Base-by-base conservation (phyloP, 1,284 basidiomycete species). In the Ustilago crameri region DNA sequence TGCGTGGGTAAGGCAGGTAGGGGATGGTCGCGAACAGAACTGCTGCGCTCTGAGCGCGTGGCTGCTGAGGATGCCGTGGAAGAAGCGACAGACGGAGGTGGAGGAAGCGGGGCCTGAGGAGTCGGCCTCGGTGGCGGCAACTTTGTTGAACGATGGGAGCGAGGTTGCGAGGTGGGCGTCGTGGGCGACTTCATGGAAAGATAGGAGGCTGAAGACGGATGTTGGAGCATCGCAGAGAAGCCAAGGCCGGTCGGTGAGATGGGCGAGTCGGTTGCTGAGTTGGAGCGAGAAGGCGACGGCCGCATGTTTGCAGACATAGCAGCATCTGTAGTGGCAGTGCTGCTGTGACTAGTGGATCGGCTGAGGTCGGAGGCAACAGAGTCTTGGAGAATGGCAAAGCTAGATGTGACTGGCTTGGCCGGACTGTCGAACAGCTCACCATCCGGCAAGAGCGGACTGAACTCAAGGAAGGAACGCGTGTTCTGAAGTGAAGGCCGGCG, bases 401-500 rank as follows among this genome's bases (percentile, higher is more conserved):
- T 43, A 3, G 52, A 43, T 4, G 53, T 48, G 30, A 30, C 37
- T 22, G 9, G 23, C 38, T 23, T 52, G 45, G 14, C 42, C 7
- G 64, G 58, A 26, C 46, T 52, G n/a, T 61, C 67, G 15, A 61
- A 45, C 23, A 65, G 48, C 30, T 70, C 67, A 9, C 40, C 15
- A 24, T 65, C 67, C 15, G 67, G 61, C 24, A 70, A 18, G 9
- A 70, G 46, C 2, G 67, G 62, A 46, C 67, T 70, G 43, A 70
- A 70, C 50, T 70, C 67, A 32, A 70, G 67, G 61, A 61, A 70
- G 15, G 67, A 61, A 22, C 67, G 67, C 8, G 67, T 70, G 27
- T 70, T 61, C 23, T 65, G 61, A 20, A 59, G 42, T 0, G 67
- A 65, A 12, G 57, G 53, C 34, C 46, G 42, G 20, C 51, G 51